Percentiles rank a stretch among this genome's conserved stretches.
Conservation (phyloP, 179 eudicot genomes). For the Beta macrorhiza region DNA sequence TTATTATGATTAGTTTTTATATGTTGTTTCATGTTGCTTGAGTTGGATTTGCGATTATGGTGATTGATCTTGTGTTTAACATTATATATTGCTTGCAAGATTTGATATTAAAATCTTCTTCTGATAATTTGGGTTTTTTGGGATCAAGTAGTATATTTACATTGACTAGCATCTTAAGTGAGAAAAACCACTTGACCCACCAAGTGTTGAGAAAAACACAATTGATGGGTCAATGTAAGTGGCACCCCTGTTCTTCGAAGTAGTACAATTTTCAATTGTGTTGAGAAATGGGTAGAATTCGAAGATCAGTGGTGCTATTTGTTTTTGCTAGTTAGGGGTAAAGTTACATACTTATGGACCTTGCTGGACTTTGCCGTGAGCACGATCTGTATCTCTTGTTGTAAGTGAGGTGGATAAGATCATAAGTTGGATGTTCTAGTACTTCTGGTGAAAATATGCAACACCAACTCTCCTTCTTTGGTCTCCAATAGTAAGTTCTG, state of each 20-base stretch:
- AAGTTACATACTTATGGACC: not conserved
- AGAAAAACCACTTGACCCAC: not conserved
- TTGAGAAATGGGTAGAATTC: too few species aligned
- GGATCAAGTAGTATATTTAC: too few species aligned
- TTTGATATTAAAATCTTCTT: not conserved
- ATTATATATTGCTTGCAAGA: not conserved
- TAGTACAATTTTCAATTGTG: not conserved
- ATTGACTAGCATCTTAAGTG: not conserved
- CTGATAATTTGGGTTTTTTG: not conserved
- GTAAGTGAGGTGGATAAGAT: not conserved
- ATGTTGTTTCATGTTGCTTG: not conserved
- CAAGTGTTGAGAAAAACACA: too few species aligned
- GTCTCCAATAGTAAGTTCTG: not conserved
- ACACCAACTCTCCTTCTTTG: not conserved
- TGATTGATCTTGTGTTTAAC: not conserved
- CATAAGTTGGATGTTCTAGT: not conserved
- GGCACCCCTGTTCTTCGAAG: too few species aligned
- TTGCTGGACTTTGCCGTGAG: not conserved
- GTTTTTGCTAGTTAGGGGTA: not conserved
- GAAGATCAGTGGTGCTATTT: not conserved
- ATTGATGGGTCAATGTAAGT: too few species aligned
- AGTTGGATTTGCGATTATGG: not conserved
- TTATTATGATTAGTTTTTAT: not conserved
- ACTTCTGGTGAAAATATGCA: not conserved
- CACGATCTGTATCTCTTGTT: not conserved